Conservation (phyloP, 441 rosid genomes). For the Erodium chrysanthum region DNA sequence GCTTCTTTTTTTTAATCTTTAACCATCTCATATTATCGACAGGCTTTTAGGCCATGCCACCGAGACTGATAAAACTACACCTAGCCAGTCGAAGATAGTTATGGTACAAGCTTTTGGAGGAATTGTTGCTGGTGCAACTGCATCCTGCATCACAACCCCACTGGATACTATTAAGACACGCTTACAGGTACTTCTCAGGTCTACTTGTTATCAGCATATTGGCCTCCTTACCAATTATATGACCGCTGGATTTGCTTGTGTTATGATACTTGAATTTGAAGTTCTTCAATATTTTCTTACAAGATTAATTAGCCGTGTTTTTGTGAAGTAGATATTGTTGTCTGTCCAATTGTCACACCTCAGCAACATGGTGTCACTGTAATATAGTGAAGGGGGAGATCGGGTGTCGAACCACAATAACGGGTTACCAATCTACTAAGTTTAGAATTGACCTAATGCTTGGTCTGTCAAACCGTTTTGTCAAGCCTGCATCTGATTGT, state of each 20-base stretch:
- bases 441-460: too few relatives aligned
- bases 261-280: constrained; percentile 11
- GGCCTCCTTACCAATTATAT: neutral
- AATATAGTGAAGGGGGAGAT: too few relatives aligned
- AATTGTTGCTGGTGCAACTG: constrained; percentile 79
- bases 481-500: too few relatives aligned
- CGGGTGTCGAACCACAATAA: too few relatives aligned
- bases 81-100: constrained; percentile 43
- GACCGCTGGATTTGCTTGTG: neutral
- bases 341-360: too few relatives aligned
- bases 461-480: too few relatives aligned
- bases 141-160: constrained; percentile 82
- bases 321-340: too few relatives aligned
- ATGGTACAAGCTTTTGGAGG: constrained; percentile 83
- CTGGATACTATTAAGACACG: constrained; percentile 90
- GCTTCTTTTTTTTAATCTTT: neutral
- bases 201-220: constrained; percentile 8
- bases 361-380: too few relatives aligned
- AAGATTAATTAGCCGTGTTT: too few relatives aligned
- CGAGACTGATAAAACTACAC: constrained; percentile 34
- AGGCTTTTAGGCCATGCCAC: constrained; percentile 53
- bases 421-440: too few relatives aligned
- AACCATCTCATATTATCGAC: constrained; percentile 22
- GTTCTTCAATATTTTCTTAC: neutral
- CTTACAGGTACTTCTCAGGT: constrained; percentile 48